These are phyloP conservation scores for Lobosporangium transversale DNA, from an alignment of 192 early-diverging fungal genomes.

Conservation along the genomic window DNA sequence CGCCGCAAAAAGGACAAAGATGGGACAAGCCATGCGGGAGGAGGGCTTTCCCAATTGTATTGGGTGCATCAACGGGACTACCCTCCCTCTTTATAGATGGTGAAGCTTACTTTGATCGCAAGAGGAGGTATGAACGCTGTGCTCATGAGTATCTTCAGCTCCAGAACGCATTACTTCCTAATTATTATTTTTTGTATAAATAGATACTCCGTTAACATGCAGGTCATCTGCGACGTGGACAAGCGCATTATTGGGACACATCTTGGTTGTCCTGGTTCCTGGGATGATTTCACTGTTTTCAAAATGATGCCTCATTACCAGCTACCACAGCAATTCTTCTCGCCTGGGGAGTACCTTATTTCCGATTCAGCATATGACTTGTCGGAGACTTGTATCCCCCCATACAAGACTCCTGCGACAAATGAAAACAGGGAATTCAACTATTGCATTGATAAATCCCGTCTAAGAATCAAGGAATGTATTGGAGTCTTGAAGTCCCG, in stretches of 20 bases:
- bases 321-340: not conserved
- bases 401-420: conserved; percentile 19
- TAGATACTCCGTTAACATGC: conserved; percentile 27
- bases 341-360: conserved; percentile 21
- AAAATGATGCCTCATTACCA: conserved; percentile 8
- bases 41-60: conserved; percentile 30
- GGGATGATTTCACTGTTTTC: conserved; percentile 8
- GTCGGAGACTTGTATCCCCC: conserved; percentile 7
- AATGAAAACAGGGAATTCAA: conserved; percentile 21
- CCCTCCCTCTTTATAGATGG: conserved; percentile 9
- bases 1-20: not conserved
- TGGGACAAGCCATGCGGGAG: conserved; percentile 10
- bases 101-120: conserved; percentile 12
- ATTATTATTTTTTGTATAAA: not conserved
- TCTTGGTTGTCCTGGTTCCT: conserved; percentile 14
- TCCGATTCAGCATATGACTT: conserved; percentile 18
- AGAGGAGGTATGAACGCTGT: conserved; percentile 8
- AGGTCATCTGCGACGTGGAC: conserved; percentile 28
- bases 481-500: conserved; percentile 27
- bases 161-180: too few species aligned
- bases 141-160: too few species aligned
- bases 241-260: conserved; percentile 15
- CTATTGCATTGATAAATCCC: conserved; percentile 15
- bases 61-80: conserved; percentile 28
- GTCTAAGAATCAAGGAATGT: conserved; percentile 17